Conservation (phyloP, 1,284 basidiomycete genomes). For the Trichosporon inkin region DNA sequence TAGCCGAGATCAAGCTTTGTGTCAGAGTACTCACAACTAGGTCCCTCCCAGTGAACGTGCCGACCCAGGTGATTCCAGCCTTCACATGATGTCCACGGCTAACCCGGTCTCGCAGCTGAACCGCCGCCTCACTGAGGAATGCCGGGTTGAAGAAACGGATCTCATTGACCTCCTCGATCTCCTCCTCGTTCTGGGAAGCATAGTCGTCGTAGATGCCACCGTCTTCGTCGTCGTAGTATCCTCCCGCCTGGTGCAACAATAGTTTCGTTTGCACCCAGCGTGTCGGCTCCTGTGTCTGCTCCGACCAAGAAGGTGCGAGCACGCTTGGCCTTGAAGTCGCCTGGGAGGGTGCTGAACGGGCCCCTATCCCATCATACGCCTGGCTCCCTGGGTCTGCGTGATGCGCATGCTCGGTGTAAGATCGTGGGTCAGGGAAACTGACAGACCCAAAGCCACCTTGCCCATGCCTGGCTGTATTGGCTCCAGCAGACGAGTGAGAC, state of each 20-base stretch:
- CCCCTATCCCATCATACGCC: not conserved
- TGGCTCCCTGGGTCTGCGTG: not conserved
- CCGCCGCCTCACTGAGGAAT: conserved; percentile 79
- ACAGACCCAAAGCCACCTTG: not conserved
- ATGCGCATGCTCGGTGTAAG: not conserved
- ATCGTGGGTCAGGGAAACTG: not conserved
- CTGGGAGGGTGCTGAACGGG: not conserved
- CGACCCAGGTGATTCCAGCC: conserved; percentile 77
- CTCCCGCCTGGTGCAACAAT: conserved; percentile 42
- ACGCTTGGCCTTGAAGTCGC: not conserved
- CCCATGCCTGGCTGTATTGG: not conserved
- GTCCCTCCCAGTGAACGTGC: conserved; percentile 86
- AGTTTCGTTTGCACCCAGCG: conserved; percentile 48
- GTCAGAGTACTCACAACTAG: conserved; percentile 68
- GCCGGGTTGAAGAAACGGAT: conserved; percentile 79
- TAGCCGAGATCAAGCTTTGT: conserved; percentile 6
- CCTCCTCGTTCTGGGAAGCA: conserved; percentile 55
- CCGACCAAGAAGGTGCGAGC: conserved; percentile 24
- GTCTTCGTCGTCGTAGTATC: conserved; percentile 49
- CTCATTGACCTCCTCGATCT: conserved; percentile 62
- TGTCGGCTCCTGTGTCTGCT: conserved; percentile 34
- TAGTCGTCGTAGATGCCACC: conserved; percentile 56
- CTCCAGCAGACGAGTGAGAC: not conserved
- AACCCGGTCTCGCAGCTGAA: conserved; percentile 80
- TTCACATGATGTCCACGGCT: conserved; percentile 82